phyloP scores from a whole-genome alignment of 176 grass and related monocot genomes.

The Triticum timopheevii region DNA sequence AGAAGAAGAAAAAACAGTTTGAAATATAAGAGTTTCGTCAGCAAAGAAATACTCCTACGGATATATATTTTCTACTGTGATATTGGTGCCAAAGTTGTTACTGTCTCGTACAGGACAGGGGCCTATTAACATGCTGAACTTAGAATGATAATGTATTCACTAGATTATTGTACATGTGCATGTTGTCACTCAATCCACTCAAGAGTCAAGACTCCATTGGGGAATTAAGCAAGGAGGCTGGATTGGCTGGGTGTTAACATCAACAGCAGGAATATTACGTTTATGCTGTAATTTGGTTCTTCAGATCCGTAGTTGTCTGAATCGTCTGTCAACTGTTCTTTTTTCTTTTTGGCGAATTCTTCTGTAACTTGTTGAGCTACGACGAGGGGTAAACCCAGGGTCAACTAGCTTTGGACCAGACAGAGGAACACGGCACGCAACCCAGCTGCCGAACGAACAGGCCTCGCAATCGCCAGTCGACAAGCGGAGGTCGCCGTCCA shows the following conservation, averaged over 20 bases:
- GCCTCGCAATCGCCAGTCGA: neutral
- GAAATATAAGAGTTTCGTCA: too few species aligned
- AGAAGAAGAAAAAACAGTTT: too few species aligned
- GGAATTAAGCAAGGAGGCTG: neutral
- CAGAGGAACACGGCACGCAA: neutral
- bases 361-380: too few species aligned
- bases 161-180: neutral
- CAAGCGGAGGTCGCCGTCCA: neutral
- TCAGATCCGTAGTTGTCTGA: neutral
- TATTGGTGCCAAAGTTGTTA: too few species aligned
- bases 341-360: too few species aligned
- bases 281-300: neutral
- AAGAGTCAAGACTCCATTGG: neutral
- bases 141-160: too few species aligned
- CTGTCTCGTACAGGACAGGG: too few species aligned
- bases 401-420: neutral
- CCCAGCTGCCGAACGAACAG: neutral
- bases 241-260: constrained; percentile 32
- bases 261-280: constrained; percentile 17
- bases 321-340: neutral
- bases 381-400: too few species aligned
- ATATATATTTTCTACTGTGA: too few species aligned
- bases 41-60: too few species aligned
- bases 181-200: neutral
- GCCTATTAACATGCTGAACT: too few species aligned